Conservation (phyloP, 768 basidiomycete species). For the Rhizopogon roseolus region DNA sequence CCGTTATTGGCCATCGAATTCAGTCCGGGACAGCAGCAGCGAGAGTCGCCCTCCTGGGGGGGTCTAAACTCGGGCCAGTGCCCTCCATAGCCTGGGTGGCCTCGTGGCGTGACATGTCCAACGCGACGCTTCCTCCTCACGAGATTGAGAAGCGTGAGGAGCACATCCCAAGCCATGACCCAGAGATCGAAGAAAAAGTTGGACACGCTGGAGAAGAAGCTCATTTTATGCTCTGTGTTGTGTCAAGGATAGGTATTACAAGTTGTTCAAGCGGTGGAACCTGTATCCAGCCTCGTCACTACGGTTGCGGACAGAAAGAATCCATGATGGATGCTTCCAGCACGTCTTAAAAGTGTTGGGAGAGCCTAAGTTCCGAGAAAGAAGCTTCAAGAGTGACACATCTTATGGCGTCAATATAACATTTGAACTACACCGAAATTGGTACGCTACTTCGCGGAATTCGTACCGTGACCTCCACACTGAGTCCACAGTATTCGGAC, state of each 20-base stretch:
- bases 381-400: no score
- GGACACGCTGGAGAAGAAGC: not conserved
- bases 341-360: not conserved
- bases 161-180: constrained; percentile 47
- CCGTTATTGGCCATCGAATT: constrained; percentile 86
- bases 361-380: no score
- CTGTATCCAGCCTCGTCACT: not conserved
- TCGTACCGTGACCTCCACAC: no score
- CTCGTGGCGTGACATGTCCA: constrained; percentile 53
- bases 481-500: no score
- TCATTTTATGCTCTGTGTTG: not conserved
- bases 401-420: no score
- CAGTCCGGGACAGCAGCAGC: constrained; percentile 69
- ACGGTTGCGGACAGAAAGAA: no score
- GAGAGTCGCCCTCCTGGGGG: constrained; percentile 58
- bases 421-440: no score
- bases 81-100: constrained; percentile 55
- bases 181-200: constrained; percentile 7
- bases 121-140: constrained; percentile 38
- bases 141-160: constrained; percentile 47
- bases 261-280: not conserved
- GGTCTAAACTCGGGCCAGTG: constrained; percentile 66
- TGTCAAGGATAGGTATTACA: not conserved
- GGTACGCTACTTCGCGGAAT: no score
- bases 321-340: not conserved